Base-by-base conservation (phyloP, 345 rosid genomes). In the Syzygium aqueum region DNA sequence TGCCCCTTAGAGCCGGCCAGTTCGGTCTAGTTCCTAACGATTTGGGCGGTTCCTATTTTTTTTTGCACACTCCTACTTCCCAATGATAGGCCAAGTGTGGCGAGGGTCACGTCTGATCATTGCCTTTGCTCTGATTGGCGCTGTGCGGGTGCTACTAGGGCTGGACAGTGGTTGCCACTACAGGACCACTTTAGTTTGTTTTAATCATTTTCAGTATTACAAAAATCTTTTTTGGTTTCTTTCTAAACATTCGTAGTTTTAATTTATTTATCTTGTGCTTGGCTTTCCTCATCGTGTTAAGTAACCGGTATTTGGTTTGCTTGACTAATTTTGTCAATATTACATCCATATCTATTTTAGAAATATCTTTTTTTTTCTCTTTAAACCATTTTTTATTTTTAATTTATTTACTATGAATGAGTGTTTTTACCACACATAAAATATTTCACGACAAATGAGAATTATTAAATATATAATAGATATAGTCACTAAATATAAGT, bases 321-420 rank as follows among this genome's bases (percentile, higher is more conserved):
- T 61, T 61, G 37, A 61, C 73, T 27, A 27, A 61, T n/a, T 61
- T 27, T 61, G 67, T 28, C 17, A n/a, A 61, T 61, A n/a, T n/a
- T n/a, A 14, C 33, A n/a, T 17, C n/a, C 73, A n/a, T 59, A 12
- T 61, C 4, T 61, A 61, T 30, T 27, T n/a, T 61, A n/a, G 8
- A n/a, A 61, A n/a, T 7, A 61, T n/a, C 33, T 61, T n/a, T 25
- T 57, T 9, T 11, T n/a, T 3, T 3, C 73, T n/a, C 33, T 61
- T 61, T 13, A n/a, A 61, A 61, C 17, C 73, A 27, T n/a, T 61
- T 61, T 13, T 61, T 13, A 13, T 6, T 61, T 61, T 61, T 61
- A n/a, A 61, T 0, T 14, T n/a, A n/a, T n/a, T n/a, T n/a, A n/a
- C 33, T 0, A 0, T 61, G 33, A 61, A 61, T 15, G 14, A 61